Evolutionary conservation across 805 yeast genomes (phyloP), one percentile per base, ranked within the genome.

Genomic region (Teunomyces stri): DNA sequence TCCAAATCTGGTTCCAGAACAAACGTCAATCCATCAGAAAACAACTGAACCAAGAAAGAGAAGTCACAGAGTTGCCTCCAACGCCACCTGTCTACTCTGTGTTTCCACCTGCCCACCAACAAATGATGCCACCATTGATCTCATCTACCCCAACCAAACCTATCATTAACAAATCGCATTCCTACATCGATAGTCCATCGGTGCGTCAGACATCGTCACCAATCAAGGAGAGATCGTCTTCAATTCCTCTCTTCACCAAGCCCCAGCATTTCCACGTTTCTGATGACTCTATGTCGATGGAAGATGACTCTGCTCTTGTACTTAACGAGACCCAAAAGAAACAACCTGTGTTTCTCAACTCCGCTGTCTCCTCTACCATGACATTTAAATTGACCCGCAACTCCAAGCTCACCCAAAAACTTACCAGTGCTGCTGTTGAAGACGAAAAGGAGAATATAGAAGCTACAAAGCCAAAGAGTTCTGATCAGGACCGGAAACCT

Each of bases 1-100:
- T 94, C 30, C 99, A 94, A 70, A 89, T 92, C 52, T 94, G 99
- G 99, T 94, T 94, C 70, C 99, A 94, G 70, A 94, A 94, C 68
- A 87, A 84, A 66, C 81, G 99, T 66, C 97, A 92, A 68, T 78
- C 91, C 31, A 68, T 85, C 52, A 79, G 90, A 59, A 81, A 84
- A 56, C 74, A 69, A 43, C 57, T 60, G 46, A 51, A 53, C 36
- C 46, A 56, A 12, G 76, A 72, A 42, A 68, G 59, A 52, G 77
- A 73, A 56, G 58, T 73, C 36, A 69, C 76, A 6, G 74, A 65
- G 49, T 62, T 73, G 53, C 75, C 76, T 27, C 74, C 75, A n/a
- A 69, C 73, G 10, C 72, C 71, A 3, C 57, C 62, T 27, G 21
- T 40, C 22, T 28, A 27, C 31, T 27, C 43, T 4, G 34, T 40